A percentile compares a stretch with the other conserved stretches of the same genome.
Evolutionary conservation across 2,329 filamentous ascomycete species (phyloP).

Genomic region (Stachybotrys echinatus): DNA sequence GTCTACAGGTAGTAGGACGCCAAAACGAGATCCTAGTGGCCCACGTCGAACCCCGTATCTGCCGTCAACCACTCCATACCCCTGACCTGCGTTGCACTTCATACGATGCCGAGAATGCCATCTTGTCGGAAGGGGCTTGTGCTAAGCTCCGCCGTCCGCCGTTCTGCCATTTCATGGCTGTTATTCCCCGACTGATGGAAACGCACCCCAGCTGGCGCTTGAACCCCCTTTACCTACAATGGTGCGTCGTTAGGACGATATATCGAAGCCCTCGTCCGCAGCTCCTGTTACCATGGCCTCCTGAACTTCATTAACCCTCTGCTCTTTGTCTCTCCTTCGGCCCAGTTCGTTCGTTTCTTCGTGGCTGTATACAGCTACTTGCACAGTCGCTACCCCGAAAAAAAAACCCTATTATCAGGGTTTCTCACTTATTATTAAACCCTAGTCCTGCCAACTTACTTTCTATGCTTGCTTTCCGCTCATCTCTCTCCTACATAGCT

Average conservation of each 20-base stretch:
- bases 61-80: neutral
- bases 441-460: neutral
- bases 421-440: neutral
- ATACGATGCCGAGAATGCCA: neutral
- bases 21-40: neutral
- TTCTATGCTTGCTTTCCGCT: conserved; percentile 1
- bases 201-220: neutral
- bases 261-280: neutral
- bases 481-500: too few species aligned
- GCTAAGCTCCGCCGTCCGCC: neutral
- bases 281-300: neutral
- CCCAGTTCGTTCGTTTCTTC: neutral
- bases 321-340: neutral
- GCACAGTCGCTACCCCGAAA: neutral
- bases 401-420: neutral
- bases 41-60: neutral
- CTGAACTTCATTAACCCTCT: neutral
- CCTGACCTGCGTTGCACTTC: neutral
- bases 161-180: neutral
- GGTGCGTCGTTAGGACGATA: neutral
- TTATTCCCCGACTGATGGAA: neutral
- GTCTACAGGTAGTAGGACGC: too few species aligned
- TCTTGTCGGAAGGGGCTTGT: neutral
- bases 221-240: neutral
- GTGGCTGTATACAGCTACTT: neutral